A percentile compares a stretch with the other conserved stretches of the same genome.
Evolutionary conservation across 2,329 filamentous ascomycete species (phyloP).

Genomic region (Xylaria arbuscula): DNA sequence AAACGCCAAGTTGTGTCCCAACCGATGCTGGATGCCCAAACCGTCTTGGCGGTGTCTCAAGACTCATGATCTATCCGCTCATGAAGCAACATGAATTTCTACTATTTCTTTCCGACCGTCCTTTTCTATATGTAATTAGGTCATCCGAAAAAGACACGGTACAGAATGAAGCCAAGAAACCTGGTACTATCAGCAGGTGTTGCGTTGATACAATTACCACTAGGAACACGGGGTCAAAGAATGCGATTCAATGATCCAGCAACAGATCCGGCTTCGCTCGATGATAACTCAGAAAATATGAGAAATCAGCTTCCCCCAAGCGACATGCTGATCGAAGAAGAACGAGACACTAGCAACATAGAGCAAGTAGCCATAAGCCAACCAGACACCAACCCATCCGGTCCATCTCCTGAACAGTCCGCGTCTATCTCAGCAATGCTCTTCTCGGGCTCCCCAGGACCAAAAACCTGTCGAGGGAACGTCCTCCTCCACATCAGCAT

Average conservation of each 20-base stretch:
- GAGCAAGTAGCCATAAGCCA: constrained; percentile 31
- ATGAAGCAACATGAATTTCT: constrained; percentile 12
- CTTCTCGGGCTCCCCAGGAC: constrained; percentile 52
- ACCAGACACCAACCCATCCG: constrained; percentile 22
- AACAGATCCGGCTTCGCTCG: constrained; percentile 33
- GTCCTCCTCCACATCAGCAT: constrained; percentile 46
- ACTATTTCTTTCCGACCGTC: not conserved
- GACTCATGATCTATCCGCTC: constrained; percentile 19
- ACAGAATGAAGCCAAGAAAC: constrained; percentile 19
- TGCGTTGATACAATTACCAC: constrained; percentile 19
- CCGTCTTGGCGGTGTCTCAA: constrained; percentile 44
- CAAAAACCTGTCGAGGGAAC: constrained; percentile 52
- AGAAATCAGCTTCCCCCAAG: constrained; percentile 37
- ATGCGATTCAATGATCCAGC: constrained; percentile 35
- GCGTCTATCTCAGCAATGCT: constrained; percentile 62
- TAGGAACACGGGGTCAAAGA: constrained; percentile 34
- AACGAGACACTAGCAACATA: constrained; percentile 11
- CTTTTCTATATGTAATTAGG: not conserved
- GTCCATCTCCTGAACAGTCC: constrained; percentile 47
- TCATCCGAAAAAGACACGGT: not conserved
- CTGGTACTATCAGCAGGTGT: constrained; percentile 26
- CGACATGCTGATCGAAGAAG: constrained; percentile 40
- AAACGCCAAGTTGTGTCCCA: constrained; percentile 46
- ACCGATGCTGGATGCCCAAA: constrained; percentile 5
- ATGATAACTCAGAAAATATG: constrained; percentile 32